Evolutionary conservation across 2,329 filamentous ascomycete genomes (phyloP).

Genomic region (Aspergillus tubingensis): DNA sequence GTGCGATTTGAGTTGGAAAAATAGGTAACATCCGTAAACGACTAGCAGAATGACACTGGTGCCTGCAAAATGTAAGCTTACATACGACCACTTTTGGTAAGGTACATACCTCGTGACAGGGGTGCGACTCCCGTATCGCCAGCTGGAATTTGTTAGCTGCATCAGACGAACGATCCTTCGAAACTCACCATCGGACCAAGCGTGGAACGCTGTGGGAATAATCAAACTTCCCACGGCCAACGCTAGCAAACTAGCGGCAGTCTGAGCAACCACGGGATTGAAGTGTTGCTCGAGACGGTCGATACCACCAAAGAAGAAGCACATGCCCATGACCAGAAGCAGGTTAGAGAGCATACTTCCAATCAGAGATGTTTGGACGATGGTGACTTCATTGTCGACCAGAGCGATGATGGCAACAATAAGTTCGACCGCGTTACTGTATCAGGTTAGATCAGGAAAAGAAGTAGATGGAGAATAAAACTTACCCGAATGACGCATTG

Average conservation of each 20-base stretch:
- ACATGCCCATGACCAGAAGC: conserved; percentile 85
- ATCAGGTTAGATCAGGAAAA: conserved; percentile 9
- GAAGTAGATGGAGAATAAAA: neutral
- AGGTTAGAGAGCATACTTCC: conserved; percentile 91
- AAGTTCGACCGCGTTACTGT: conserved; percentile 78
- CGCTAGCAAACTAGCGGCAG: conserved; percentile 76
- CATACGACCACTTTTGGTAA: neutral
- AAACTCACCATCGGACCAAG: conserved; percentile 48
- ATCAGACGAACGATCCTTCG: neutral
- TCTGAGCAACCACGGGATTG: conserved; percentile 90
- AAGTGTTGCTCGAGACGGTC: conserved; percentile 81
- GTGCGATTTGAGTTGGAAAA: conserved; percentile 91
- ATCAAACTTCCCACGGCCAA: conserved; percentile 80
- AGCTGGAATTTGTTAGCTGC: conserved; percentile 21
- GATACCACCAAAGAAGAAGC: conserved; percentile 84
- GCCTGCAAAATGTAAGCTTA: conserved; percentile 23
- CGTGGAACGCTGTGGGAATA: conserved; percentile 83
- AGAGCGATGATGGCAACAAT: conserved; percentile 88
- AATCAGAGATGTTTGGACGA: conserved; percentile 90
- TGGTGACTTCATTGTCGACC: conserved; percentile 70
- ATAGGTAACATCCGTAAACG: conserved; percentile 79
- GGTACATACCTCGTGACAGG: conserved; percentile 35
- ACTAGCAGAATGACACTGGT: conserved; percentile 77
- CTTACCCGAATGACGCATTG: conserved; percentile 79
- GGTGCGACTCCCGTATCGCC: conserved; percentile 30